A percentile compares a stretch with the other conserved stretches of the same genome.
Evolutionary conservation across 108 stramenopile genomes (phyloP).

Genomic region (Schizochytrium sp.): DNA sequence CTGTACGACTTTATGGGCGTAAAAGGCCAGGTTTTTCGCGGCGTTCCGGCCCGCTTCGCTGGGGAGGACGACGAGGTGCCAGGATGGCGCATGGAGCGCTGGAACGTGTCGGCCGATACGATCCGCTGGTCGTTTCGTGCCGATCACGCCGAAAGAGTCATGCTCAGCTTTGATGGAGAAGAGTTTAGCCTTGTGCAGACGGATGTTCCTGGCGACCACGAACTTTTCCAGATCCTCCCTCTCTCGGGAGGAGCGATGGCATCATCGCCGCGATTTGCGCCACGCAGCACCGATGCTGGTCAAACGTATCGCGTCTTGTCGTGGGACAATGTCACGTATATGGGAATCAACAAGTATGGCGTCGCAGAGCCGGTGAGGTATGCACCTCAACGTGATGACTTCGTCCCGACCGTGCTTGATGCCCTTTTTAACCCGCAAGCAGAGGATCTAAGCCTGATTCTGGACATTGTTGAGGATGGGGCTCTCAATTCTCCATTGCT

Average conservation of each 20-base stretch:
- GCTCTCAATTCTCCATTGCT: background rate
- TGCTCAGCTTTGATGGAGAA: background rate
- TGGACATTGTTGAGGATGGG: background rate
- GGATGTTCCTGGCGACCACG: background rate
- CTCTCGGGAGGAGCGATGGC: background rate
- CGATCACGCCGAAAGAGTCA: background rate
- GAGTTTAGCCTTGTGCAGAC: background rate
- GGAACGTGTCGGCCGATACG: background rate
- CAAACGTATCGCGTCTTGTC: background rate
- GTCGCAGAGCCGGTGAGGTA: background rate
- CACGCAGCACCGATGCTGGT: too few species aligned
- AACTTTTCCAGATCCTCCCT: background rate
- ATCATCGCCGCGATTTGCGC: background rate
- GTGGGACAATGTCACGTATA: background rate
- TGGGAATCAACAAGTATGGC: background rate
- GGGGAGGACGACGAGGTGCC: background rate
- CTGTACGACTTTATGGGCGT: background rate
- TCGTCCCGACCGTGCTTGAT: background rate
- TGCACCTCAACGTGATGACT: background rate
- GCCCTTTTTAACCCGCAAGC: background rate
- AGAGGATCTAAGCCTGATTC: background rate
- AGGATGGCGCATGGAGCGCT: background rate
- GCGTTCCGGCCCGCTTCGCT: background rate
- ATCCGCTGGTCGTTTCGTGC: background rate
- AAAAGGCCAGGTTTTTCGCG: background rate